Evolutionary conservation across 2,329 filamentous ascomycete species (phyloP).

Genomic region (Colletotrichum musae): DNA sequence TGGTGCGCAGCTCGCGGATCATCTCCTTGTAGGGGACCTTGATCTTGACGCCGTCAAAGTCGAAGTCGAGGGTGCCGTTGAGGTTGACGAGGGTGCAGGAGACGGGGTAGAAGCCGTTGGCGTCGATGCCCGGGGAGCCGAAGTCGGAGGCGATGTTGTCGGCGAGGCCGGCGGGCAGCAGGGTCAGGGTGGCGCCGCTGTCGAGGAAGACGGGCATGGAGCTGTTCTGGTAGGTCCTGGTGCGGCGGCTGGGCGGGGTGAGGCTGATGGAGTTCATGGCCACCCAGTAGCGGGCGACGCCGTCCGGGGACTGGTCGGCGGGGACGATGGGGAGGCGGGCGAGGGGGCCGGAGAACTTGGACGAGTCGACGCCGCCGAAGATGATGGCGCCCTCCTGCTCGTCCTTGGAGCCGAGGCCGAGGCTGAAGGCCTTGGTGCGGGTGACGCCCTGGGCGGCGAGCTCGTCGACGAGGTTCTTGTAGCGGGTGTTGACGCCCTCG

Average conservation of each 20-base stretch:
- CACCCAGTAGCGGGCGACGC: constrained; percentile 67
- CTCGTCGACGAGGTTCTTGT: constrained; percentile 68
- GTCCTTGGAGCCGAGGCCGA: constrained; percentile 75
- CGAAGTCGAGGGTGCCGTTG: constrained; percentile 63
- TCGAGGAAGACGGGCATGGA: constrained; percentile 76
- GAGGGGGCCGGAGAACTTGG: constrained; percentile 74
- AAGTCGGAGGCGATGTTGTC: constrained; percentile 65
- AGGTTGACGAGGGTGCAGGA: constrained; percentile 59
- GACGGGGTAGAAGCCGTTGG: constrained; percentile 61
- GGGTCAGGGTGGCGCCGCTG: constrained; percentile 78
- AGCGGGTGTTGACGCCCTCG: constrained; percentile 59
- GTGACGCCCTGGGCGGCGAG: constrained; percentile 67
- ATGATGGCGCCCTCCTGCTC: constrained; percentile 74
- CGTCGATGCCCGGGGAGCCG: constrained; percentile 55
- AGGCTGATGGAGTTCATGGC: constrained; percentile 61
- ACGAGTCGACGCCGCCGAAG: constrained; percentile 77
- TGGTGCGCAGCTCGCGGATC: constrained; percentile 53
- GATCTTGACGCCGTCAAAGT: constrained; percentile 63
- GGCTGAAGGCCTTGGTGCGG: constrained; percentile 73
- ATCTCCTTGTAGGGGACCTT: constrained; percentile 66
- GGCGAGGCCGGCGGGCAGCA: constrained; percentile 72
- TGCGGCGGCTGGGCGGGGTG: constrained; percentile 53
- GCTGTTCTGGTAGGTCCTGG: constrained; percentile 46
- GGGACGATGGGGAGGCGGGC: constrained; percentile 73
- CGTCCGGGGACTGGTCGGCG: constrained; percentile 67